A percentile compares a stretch with the other conserved stretches of the same genome.
Conservation (phyloP, 257 asterid genomes). For the Scutellaria galericulata region DNA sequence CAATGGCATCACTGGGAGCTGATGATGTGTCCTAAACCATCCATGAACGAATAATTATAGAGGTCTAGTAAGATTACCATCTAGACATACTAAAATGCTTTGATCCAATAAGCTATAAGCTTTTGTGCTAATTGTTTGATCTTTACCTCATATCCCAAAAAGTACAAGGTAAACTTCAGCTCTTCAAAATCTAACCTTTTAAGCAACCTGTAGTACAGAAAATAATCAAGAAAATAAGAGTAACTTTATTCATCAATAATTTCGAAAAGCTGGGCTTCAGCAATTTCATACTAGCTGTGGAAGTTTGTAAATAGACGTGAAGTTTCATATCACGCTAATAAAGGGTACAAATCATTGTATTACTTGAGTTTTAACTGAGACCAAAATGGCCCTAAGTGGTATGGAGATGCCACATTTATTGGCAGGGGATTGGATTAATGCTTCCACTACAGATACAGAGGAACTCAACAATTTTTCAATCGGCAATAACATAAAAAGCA, state of each 20-base stretch:
- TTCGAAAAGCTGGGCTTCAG: not conserved
- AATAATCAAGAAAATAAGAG: slow-evolving; percentile 5
- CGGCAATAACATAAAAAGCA: too few species aligned
- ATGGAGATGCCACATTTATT: not conserved
- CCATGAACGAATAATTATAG: slow-evolving; percentile 21
- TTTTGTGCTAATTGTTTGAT: slow-evolving; percentile 15
- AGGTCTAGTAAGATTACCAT: slow-evolving; percentile 10
- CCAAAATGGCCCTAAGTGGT: not conserved
- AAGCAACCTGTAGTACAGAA: slow-evolving; percentile 63
- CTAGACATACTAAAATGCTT: not conserved
- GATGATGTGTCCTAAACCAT: slow-evolving; percentile 67
- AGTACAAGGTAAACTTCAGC: slow-evolving; percentile 77
- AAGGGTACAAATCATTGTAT: slow-evolving; percentile 3
- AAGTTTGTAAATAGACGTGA: not conserved
- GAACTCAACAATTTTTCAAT: not conserved
- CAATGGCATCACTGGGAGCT: slow-evolving; percentile 74
- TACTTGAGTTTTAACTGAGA: not conserved
- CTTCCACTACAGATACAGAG: not conserved
- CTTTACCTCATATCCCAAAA: slow-evolving; percentile 85
- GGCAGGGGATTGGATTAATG: not conserved
- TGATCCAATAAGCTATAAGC: not conserved
- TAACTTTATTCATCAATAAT: not conserved
- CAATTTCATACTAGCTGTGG: slow-evolving; percentile 5
- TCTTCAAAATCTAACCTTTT: slow-evolving; percentile 89
- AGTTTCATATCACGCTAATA: slow-evolving; percentile 16